These are phyloP conservation scores for Pseudogymnoascus pannorum DNA, from an alignment of 2,329 filamentous ascomycete genomes.

Conservation along the genomic window DNA sequence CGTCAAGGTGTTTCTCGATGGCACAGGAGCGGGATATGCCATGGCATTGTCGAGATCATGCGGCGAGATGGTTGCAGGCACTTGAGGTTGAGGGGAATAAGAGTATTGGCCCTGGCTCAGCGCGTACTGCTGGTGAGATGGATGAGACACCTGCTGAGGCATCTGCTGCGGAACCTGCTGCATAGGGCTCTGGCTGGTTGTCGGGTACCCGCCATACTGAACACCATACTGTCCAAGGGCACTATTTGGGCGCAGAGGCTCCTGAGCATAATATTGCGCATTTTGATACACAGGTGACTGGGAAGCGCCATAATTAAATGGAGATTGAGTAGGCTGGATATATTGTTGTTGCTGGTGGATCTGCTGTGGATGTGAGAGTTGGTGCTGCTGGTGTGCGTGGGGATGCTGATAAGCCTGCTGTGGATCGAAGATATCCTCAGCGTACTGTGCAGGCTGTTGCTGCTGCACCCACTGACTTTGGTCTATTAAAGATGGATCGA, in stretches of 20 bases:
- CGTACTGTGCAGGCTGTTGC: constrained; percentile 11
- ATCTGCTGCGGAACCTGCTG: not conserved
- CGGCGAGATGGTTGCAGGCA: constrained; percentile 2
- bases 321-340: not conserved
- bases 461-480: constrained; percentile 11
- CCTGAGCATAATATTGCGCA: not conserved
- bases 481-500: constrained; percentile 13
- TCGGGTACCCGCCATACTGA: not conserved
- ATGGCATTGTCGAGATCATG: constrained; percentile 5
- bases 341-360: not conserved
- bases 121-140: not conserved
- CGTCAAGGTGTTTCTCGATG: not conserved
- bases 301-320: not conserved
- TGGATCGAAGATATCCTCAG: constrained; percentile 8
- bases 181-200: not conserved
- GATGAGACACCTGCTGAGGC: not conserved
- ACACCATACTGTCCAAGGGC: not conserved
- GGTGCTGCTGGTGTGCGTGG: not conserved
- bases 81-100: not conserved
- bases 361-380: not conserved
- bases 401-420: not conserved
- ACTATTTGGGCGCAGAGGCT: not conserved
- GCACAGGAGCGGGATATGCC: not conserved
- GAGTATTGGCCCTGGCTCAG: not conserved
- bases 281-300: not conserved